These are phyloP conservation scores for Auriscalpium orientale DNA, from an alignment of 768 basidiomycete species.

Conservation along the genomic window DNA sequence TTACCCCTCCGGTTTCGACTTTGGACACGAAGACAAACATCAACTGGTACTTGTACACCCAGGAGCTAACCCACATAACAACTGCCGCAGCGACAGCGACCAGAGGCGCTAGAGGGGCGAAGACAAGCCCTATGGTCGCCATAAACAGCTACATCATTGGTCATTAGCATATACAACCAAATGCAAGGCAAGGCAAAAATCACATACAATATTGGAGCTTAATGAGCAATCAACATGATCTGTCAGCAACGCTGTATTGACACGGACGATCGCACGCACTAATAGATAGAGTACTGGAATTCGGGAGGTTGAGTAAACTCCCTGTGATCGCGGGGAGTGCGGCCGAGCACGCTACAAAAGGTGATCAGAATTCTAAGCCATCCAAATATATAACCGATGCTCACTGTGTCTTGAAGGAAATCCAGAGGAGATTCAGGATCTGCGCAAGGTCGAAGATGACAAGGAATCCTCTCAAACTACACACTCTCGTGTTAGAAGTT, in stretches of 20 bases:
- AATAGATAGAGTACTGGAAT: conserved; percentile 84
- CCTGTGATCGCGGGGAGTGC: conserved; percentile 83
- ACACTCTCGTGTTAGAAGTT: background rate
- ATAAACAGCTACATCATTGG: conserved; percentile 57
- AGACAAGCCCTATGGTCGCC: conserved; percentile 89
- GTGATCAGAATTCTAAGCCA: conserved; percentile 2
- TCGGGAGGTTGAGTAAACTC: conserved; percentile 87
- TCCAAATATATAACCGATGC: conserved; percentile 13
- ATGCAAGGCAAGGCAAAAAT: conserved; percentile 15
- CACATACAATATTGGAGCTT: conserved; percentile 51
- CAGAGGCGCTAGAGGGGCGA: conserved; percentile 90
- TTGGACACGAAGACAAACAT: conserved; percentile 90
- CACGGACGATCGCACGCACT: conserved; percentile 39
- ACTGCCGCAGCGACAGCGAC: conserved; percentile 75
- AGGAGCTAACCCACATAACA: conserved; percentile 82
- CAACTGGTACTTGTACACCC: conserved; percentile 93
- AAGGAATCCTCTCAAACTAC: conserved; percentile 86
- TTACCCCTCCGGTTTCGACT: conserved; percentile 88
- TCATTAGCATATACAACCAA: conserved; percentile 8
- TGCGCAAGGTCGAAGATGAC: conserved; percentile 94
- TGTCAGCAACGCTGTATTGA: background rate
- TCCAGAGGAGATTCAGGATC: conserved; percentile 81
- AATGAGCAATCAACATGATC: conserved; percentile 6
- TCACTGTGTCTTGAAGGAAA: conserved; percentile 77
- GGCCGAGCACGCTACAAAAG: conserved; percentile 58